Percentiles rank a stretch among this genome's conserved stretches.
Evolutionary conservation across 2,329 filamentous ascomycete genomes (phyloP).

Genomic region (Colletotrichum coccodes): DNA sequence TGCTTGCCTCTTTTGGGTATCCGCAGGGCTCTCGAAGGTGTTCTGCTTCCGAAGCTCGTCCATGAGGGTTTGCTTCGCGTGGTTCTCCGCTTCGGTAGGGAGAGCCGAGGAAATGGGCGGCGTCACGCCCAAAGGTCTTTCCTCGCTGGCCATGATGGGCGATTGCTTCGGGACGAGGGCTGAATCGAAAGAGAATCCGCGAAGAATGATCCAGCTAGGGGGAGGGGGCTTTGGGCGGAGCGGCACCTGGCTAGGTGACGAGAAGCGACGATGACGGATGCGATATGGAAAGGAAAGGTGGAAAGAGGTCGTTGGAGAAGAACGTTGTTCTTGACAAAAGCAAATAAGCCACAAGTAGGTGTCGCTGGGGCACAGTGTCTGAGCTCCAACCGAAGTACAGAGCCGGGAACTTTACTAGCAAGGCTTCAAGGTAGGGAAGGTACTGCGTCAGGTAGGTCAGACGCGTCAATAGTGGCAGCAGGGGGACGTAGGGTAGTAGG

Average conservation of each 20-base stretch:
- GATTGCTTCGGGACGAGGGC: neutral
- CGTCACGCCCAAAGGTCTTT: conserved; percentile 73
- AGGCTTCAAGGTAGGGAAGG: neutral
- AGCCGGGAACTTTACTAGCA: neutral
- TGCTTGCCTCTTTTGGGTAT: conserved; percentile 82
- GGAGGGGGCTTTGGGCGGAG: neutral
- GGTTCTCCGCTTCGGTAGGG: conserved; percentile 81
- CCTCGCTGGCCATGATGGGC: conserved; percentile 48
- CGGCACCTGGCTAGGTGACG: conserved; percentile 2
- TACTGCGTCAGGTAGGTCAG: neutral
- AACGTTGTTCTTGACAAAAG: neutral
- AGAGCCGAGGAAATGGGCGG: conserved; percentile 82
- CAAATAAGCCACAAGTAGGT: neutral
- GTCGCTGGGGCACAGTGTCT: neutral
- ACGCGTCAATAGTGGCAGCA: neutral
- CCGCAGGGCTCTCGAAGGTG: conserved; percentile 87
- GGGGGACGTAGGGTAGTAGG: neutral
- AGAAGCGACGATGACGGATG: neutral
- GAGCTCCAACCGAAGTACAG: neutral
- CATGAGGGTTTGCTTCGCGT: conserved; percentile 81
- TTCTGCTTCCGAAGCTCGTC: conserved; percentile 88
- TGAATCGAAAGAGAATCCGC: neutral
- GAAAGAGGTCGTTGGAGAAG: neutral
- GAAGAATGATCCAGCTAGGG: neutral
- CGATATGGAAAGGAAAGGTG: neutral